Percentiles rank a stretch among this genome's conserved stretches.
Conservation (phyloP, 805 yeast species). For the Zygotorulaspora florentina region DNA sequence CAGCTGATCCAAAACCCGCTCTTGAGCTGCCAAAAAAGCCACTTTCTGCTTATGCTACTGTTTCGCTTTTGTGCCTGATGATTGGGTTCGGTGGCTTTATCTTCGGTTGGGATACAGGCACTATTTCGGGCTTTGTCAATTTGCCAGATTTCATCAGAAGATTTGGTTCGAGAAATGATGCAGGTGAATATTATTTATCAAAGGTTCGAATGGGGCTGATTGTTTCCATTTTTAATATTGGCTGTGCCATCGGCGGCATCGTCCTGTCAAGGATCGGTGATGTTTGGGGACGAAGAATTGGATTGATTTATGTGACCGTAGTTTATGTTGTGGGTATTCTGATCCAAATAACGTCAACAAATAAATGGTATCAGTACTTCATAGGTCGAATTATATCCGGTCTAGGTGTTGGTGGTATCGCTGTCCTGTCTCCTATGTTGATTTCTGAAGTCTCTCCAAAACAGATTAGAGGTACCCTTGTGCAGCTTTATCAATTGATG, state of each 20-base stretch:
- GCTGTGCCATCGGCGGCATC: constrained; percentile 44
- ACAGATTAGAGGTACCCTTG: constrained; percentile 63
- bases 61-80: constrained; percentile 31
- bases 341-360: constrained; percentile 53
- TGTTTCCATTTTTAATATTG: too few species aligned
- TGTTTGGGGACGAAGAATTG: constrained; percentile 59
- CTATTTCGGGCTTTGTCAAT: constrained; percentile 67
- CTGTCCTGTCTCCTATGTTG: constrained; percentile 53
- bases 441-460: constrained; percentile 43
- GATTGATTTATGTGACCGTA: constrained; percentile 55
- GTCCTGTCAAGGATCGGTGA: constrained; percentile 55
- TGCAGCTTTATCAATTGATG: constrained; percentile 64
- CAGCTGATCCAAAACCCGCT: constrained; percentile 10
- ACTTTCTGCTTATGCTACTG: constrained; percentile 34
- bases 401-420: too few species aligned
- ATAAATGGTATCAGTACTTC: constrained; percentile 65
- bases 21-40: constrained; percentile 33
- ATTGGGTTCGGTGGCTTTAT: constrained; percentile 39
- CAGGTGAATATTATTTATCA: constrained; percentile 46
- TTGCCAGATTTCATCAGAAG: constrained; percentile 48
- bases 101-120: constrained; percentile 78
- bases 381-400: constrained; percentile 58
- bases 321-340: constrained; percentile 63
- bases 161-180: constrained; percentile 46
- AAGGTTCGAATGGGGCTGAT: constrained; percentile 49